A percentile compares a stretch with the other conserved stretches of the same genome.
Evolutionary conservation across 352 stramenopile species (phyloP).

Genomic region (Elongisporangium anandrum): DNA sequence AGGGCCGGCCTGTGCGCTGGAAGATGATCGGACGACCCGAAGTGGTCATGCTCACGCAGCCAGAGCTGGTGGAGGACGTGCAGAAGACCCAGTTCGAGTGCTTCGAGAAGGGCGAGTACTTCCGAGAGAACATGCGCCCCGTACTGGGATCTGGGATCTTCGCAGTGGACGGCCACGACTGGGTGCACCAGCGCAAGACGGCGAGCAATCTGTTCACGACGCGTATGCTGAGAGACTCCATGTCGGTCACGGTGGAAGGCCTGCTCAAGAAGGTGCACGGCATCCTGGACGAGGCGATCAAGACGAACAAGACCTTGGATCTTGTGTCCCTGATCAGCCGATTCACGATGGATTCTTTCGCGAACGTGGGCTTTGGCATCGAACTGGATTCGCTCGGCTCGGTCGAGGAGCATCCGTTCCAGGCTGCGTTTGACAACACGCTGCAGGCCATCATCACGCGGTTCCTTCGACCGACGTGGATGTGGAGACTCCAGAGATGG

Average conservation of each 20-base stretch:
- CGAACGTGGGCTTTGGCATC: constrained; percentile 51
- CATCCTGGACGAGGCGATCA: constrained; percentile 18
- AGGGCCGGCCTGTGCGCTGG: constrained; percentile 38
- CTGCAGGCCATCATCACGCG: constrained; percentile 18
- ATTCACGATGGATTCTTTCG: constrained; percentile 48
- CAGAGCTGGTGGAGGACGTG: constrained; percentile 45
- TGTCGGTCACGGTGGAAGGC: constrained; percentile 17
- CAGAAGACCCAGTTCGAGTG: constrained; percentile 47
- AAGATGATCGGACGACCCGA: constrained; percentile 26
- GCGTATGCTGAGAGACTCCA: constrained; percentile 39
- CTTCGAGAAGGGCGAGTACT: constrained; percentile 50
- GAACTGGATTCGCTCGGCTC: constrained; percentile 21
- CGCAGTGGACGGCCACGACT: constrained; percentile 41
- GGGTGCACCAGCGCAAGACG: constrained; percentile 66
- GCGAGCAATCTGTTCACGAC: constrained; percentile 83
- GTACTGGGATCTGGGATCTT: constrained; percentile 71
- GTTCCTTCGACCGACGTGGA: constrained; percentile 29
- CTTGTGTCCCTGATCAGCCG: constrained; percentile 15
- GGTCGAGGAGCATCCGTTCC: constrained; percentile 27
- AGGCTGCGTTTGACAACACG: constrained; percentile 29
- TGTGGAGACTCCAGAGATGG: constrained; percentile 36
- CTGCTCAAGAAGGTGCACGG: constrained; percentile 31
- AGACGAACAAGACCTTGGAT: constrained; percentile 19
- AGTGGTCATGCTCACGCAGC: constrained; percentile 33
- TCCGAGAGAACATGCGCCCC: constrained; percentile 30